Conservation (phyloP, 169 alveolate genomes). For the Plasmodium knowlesi region DNA sequence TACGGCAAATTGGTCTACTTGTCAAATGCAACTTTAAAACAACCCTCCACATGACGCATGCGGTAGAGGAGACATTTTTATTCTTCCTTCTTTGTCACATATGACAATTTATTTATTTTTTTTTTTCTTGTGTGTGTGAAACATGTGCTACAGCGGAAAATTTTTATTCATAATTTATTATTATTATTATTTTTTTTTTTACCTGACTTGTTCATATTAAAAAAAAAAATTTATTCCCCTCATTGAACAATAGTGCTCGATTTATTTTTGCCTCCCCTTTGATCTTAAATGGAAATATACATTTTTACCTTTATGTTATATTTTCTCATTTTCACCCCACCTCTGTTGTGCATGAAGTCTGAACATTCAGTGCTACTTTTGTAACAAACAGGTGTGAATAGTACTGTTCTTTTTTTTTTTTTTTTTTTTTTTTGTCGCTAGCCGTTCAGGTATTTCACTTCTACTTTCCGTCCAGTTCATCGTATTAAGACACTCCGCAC, state of each 20-base stretch:
- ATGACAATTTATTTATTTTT: background rate
- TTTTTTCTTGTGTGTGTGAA: background rate
- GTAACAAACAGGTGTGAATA: background rate
- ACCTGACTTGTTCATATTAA: background rate
- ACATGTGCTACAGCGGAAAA: background rate
- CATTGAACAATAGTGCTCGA: background rate
- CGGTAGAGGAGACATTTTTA: background rate
- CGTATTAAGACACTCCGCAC: background rate
- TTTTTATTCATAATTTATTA: background rate
- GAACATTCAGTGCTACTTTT: background rate
- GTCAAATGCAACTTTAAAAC: background rate
- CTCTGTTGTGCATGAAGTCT: background rate
- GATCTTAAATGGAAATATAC: background rate
- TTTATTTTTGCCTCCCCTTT: background rate
- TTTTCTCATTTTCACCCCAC: background rate
- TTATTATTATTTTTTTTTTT: background rate
- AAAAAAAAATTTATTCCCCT: background rate
- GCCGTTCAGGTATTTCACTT: background rate
- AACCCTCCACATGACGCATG: background rate
- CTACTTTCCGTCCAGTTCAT: background rate
- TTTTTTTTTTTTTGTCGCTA: constrained; percentile 5
- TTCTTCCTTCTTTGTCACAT: background rate
- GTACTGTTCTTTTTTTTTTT: background rate
- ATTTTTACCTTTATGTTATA: background rate
- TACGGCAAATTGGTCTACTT: background rate